Percentiles rank a stretch among this genome's conserved stretches.
phyloP scores from a whole-genome alignment of 257 asterid genomes.

The Euphrasia confusa region DNA sequence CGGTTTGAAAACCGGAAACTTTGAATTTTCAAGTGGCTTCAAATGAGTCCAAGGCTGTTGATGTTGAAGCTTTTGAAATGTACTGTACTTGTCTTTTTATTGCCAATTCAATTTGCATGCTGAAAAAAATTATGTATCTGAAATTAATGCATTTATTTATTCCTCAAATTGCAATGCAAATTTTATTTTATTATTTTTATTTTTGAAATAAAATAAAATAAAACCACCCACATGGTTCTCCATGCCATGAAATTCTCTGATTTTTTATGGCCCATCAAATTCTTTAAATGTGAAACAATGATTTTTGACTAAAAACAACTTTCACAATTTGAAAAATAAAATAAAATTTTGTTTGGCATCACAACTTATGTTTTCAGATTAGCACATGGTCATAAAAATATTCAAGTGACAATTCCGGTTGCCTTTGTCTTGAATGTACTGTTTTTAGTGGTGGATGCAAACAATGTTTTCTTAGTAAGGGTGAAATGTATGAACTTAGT shows the following conservation, averaged over 20 bases:
- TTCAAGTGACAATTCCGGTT: too few relatives aligned
- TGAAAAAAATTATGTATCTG: background rate
- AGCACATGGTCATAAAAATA: slow-evolving; percentile 25
- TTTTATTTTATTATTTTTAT: background rate
- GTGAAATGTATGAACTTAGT: too few relatives aligned
- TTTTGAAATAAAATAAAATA: background rate
- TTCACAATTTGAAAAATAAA: slow-evolving; percentile 1
- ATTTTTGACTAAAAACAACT: slow-evolving; percentile 9
- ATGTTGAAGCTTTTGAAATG: background rate
- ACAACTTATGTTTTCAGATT: slow-evolving; percentile 24
- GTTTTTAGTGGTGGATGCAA: too few relatives aligned
- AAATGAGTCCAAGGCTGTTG: background rate
- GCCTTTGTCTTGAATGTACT: too few relatives aligned
- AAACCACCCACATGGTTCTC: slow-evolving; percentile 36
- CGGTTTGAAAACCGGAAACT: background rate
- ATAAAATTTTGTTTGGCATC: slow-evolving; percentile 21
- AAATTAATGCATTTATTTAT: background rate
- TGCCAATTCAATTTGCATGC: slow-evolving; percentile 12
- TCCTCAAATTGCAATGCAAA: slow-evolving; percentile 2
- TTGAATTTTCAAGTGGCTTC: background rate
- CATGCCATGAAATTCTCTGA: slow-evolving; percentile 25
- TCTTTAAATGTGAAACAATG: slow-evolving; percentile 26
- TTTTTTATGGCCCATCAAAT: slow-evolving; percentile 32
- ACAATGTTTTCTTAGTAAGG: too few relatives aligned
- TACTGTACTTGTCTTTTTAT: too few relatives aligned